phyloP scores from a whole-genome alignment of 2,329 filamentous ascomycete genomes.

The Catunica adiposa region DNA sequence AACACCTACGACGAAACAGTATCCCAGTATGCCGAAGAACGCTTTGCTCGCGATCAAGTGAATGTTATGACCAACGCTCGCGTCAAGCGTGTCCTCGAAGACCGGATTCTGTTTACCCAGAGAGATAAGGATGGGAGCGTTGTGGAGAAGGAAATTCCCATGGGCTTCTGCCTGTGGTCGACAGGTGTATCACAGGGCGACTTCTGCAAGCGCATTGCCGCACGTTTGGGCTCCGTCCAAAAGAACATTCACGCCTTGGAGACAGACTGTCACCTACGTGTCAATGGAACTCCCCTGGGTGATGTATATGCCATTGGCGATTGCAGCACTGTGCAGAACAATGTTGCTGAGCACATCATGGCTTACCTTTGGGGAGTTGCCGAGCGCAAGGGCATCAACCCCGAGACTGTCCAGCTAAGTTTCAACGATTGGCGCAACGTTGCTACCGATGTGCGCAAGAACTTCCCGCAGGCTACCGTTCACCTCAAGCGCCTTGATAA shows the following conservation, averaged over 20 bases:
- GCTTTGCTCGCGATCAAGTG: conserved; percentile 80
- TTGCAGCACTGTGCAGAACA: conserved; percentile 94
- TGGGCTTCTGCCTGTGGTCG: conserved; percentile 95
- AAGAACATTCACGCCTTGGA: conserved; percentile 84
- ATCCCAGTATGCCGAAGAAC: conserved; percentile 78
- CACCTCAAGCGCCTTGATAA: conserved; percentile 81
- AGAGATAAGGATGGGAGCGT: conserved; percentile 54
- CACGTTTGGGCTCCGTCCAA: conserved; percentile 55
- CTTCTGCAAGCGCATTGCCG: conserved; percentile 59
- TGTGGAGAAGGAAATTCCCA: conserved; percentile 82
- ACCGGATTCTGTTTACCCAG: conserved; percentile 82
- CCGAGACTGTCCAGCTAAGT: conserved; percentile 68
- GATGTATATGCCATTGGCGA: conserved; percentile 96
- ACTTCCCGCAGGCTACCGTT: conserved; percentile 77
- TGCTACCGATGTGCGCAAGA: conserved; percentile 65
- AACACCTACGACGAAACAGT: conserved; percentile 97
- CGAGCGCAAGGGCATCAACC: conserved; percentile 82
- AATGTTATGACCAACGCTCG: conserved; percentile 84
- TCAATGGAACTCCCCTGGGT: conserved; percentile 75
- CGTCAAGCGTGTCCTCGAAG: conserved; percentile 70
- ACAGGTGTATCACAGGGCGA: conserved; percentile 82
- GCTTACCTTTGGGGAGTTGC: conserved; percentile 77
- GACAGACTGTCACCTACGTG: conserved; percentile 80
- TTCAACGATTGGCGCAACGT: conserved; percentile 81
- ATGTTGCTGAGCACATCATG: conserved; percentile 78